Conservation (phyloP, 225 moss, liverwort and hornwort species). For the Pleurozium schreberi region DNA sequence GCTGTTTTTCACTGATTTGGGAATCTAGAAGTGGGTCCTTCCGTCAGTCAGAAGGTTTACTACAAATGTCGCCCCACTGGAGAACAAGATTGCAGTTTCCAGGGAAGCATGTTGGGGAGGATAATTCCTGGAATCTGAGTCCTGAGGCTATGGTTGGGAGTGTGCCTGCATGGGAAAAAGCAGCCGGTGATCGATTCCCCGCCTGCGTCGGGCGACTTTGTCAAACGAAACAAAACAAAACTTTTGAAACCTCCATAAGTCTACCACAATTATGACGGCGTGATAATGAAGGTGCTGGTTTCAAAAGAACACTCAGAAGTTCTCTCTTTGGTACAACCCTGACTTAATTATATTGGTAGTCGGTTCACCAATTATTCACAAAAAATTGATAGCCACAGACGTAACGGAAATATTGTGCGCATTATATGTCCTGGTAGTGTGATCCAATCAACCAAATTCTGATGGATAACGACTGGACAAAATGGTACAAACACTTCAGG, state of each 20-base stretch:
- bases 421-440: not conserved
- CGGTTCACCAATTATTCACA: not conserved
- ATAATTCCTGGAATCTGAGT: not conserved
- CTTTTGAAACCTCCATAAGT: not conserved
- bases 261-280: not conserved
- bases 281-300: not conserved
- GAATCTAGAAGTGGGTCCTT: not conserved
- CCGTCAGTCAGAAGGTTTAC: not conserved
- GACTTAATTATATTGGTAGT: not conserved
- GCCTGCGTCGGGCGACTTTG: not conserved
- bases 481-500: not conserved
- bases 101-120: not conserved
- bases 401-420: not conserved
- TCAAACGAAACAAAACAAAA: not conserved
- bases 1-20: not conserved
- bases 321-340: not conserved
- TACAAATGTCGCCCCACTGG: not conserved
- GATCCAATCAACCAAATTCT: not conserved
- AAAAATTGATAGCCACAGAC: not conserved
- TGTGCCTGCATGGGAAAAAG: not conserved
- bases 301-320: not conserved
- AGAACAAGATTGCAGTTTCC: not conserved
- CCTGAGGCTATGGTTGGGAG: not conserved
- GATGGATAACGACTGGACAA: not conserved
- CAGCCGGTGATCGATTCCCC: not conserved